These are phyloP conservation scores for Pterocarpus macrocarpus DNA, from an alignment of 306 rosid species.

Conservation along the genomic window DNA sequence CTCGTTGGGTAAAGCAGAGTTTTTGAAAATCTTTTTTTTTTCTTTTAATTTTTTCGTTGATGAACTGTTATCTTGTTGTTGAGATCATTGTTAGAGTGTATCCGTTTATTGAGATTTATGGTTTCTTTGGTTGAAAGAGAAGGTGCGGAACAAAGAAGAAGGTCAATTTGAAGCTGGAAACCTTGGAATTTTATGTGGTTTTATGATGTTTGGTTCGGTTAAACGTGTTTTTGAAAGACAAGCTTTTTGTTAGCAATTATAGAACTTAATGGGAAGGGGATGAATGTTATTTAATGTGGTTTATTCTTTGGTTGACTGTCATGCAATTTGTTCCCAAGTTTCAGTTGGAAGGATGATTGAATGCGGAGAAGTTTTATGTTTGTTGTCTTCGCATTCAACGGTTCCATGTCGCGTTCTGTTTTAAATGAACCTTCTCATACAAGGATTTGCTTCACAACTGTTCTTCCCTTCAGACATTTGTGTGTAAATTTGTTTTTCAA, in stretches of 20 bases:
- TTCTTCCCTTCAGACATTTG: background rate
- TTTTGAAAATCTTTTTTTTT: background rate
- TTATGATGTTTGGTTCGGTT: conserved; percentile 20
- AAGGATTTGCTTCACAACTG: conserved; percentile 19
- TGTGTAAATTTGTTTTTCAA: background rate
- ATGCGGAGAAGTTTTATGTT: background rate
- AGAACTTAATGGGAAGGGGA: background rate
- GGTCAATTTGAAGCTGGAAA: conserved; percentile 5
- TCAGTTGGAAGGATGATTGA: conserved; percentile 14
- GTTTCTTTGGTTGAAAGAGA: conserved; percentile 24
- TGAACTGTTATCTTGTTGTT: background rate
- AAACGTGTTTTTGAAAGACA: background rate
- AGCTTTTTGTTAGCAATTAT: background rate
- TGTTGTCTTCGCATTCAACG: conserved; percentile 12
- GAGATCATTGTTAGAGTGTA: background rate
- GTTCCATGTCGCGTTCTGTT: background rate
- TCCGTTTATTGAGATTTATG: background rate
- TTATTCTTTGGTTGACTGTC: conserved; percentile 5
- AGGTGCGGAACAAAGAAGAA: conserved; percentile 1
- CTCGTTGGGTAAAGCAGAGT: background rate
- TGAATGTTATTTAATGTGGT: conserved; percentile 8
- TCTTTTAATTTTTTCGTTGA: background rate
- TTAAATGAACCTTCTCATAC: background rate
- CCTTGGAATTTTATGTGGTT: background rate
- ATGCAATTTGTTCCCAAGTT: background rate